Evolutionary conservation across 345 rosid species (phyloP).

Genomic region (Cardiospermum halicacabum): DNA sequence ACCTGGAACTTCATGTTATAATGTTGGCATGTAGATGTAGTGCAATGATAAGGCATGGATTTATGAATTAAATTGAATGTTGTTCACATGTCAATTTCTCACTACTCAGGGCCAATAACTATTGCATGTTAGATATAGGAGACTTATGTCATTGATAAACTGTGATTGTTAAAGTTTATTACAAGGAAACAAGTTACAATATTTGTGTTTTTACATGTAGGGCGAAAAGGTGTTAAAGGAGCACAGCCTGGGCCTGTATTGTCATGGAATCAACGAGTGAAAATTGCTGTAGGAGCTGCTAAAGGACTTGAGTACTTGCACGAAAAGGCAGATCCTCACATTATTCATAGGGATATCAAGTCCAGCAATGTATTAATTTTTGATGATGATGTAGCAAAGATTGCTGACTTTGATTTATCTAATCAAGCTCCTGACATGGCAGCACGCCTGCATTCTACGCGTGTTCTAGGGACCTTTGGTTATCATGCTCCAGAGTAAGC

Average conservation of each 20-base stretch:
- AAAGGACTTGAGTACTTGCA: slow-evolving; percentile 73
- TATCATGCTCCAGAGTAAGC: slow-evolving; percentile 89
- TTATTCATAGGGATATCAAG: slow-evolving; percentile 70
- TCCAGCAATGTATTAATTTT: slow-evolving; percentile 79
- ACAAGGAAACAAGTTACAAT: neutral
- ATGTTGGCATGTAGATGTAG: neutral
- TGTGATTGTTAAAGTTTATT: neutral
- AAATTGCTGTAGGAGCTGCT: slow-evolving; percentile 82
- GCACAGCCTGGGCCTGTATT: slow-evolving; percentile 76
- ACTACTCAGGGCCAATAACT: neutral
- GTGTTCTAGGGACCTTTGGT: slow-evolving; percentile 81
- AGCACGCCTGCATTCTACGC: slow-evolving; percentile 77
- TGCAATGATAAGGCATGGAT: neutral
- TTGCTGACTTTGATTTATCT: slow-evolving; percentile 78
- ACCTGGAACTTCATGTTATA: neutral
- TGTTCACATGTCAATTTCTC: neutral
- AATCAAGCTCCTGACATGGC: slow-evolving; percentile 92
- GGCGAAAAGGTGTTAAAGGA: slow-evolving; percentile 77
- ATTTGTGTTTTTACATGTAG: slow-evolving; percentile 25
- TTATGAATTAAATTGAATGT: neutral
- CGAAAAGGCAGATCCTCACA: slow-evolving; percentile 56
- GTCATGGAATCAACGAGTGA: slow-evolving; percentile 70
- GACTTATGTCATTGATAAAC: neutral
- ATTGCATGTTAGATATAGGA: neutral
- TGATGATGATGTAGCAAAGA: slow-evolving; percentile 68